Base-by-base conservation (phyloP, 2,329 filamentous ascomycete species). In the Colletotrichum lupini region DNA sequence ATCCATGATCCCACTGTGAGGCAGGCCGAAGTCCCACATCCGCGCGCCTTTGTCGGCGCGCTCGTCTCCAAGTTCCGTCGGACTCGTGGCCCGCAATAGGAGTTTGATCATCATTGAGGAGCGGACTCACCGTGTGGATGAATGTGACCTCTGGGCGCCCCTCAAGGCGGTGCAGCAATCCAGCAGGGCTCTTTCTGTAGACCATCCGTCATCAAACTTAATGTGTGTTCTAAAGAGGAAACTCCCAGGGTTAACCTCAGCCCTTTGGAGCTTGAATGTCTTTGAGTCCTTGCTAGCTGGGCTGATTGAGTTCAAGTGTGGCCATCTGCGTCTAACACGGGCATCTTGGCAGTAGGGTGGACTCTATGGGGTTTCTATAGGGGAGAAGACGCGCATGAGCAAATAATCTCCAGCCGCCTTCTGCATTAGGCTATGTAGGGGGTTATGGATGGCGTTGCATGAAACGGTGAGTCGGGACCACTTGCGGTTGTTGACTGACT, bases 81-180 rank as follows among this genome's bases (percentile, higher is more conserved):
- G 55, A 42, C 37, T 56, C 35, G 32, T 30, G 67, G 60, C 35
- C 55, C 59, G 59, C 63, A 63, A 32, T 24, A 49, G 46, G 22
- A 57, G 60, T 70, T 70, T 73, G 53, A 70, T 73, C 67, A 52
- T 70, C 67, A 59, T 65, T 52, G 35, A 57, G 26, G n/a, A 60
- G 46, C 56, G 67, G 58, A 42, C 49, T 65, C 35, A 24, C 28
- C 60, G 56, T 57, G 61, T 66, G 71, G 64, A 72, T 62, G 52
- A 16, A 66, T 71, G 71, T 37, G 46, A 73, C 67, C 35, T 73
- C 71, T 73, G 53, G 67, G 70, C 49, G 70, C 70, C 67, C 59
- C 67, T 56, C 70, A 6, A 28, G 70, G 67, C 70, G 55, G 70
- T 73, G 70, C 70, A 65, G 12, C 35, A 26, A 55, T n/a, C 16